Evolutionary conservation across 306 rosid genomes (phyloP).

Genomic region (Rosa lucieae): DNA sequence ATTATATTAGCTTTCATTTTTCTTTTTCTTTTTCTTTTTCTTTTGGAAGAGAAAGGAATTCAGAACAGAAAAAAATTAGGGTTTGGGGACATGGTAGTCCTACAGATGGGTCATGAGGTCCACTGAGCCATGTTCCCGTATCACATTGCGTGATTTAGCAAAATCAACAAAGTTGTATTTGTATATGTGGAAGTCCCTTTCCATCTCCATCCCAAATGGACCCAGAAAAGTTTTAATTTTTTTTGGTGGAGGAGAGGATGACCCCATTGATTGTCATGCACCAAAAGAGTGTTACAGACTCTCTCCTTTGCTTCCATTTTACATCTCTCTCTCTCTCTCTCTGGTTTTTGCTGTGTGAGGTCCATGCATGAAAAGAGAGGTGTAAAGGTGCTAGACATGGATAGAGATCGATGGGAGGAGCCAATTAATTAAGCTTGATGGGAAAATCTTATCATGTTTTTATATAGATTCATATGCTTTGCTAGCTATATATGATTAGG

Average conservation of each 20-base stretch:
- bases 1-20: slow-evolving; percentile 20
- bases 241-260: slow-evolving; percentile 40
- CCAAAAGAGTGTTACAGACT: slow-evolving; percentile 62
- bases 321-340: slow-evolving; percentile 58
- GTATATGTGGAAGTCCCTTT: slow-evolving; percentile 44
- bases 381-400: slow-evolving; percentile 48
- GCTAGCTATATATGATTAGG: slow-evolving; percentile 46
- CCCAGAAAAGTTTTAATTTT: slow-evolving; percentile 38
- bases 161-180: slow-evolving; percentile 30
- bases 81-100: slow-evolving; percentile 46
- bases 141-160: slow-evolving; percentile 43
- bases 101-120: slow-evolving; percentile 44
- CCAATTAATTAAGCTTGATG: slow-evolving; percentile 37
- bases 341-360: slow-evolving; percentile 2
- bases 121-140: slow-evolving; percentile 50
- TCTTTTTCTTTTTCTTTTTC: neutral
- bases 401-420: slow-evolving; percentile 25
- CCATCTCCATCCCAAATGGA: slow-evolving; percentile 56
- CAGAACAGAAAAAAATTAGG: slow-evolving; percentile 13
- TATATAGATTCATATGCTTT: slow-evolving; percentile 23
- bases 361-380: slow-evolving; percentile 59
- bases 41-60: slow-evolving; percentile 33
- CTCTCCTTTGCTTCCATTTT: slow-evolving; percentile 91
- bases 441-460: slow-evolving; percentile 54
- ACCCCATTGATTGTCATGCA: slow-evolving; percentile 60